Evolutionary conservation across 164 flowering plant genomes (phyloP).

Genomic region (Buxus sempervirens): DNA sequence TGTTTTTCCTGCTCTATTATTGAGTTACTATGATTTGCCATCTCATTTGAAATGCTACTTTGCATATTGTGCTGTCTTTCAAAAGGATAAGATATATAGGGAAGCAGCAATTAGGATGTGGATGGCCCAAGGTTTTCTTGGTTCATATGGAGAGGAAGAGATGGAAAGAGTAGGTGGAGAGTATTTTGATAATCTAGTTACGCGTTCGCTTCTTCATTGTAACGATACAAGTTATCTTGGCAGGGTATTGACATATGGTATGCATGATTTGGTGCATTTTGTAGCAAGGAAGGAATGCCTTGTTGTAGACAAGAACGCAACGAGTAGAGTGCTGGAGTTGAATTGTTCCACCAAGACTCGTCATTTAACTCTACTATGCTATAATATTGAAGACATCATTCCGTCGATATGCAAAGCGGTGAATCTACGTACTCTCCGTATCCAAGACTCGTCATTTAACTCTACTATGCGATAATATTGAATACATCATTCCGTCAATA

Average conservation of each 20-base stretch:
- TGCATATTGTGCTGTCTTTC: conserved; percentile 24
- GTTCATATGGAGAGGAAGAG: not conserved
- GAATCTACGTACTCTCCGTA: no score
- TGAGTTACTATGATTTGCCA: conserved; percentile 16
- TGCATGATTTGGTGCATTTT: conserved; percentile 1
- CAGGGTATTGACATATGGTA: not conserved
- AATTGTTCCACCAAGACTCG: not conserved
- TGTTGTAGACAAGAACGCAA: not conserved
- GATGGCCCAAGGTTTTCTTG: conserved; percentile 17
- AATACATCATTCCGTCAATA: not conserved
- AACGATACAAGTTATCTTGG: not conserved
- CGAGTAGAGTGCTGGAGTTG: not conserved
- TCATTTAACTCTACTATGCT: no score
- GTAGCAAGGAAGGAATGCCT: not conserved
- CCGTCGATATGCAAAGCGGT: no score
- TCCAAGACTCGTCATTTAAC: not conserved
- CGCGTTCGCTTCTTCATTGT: not conserved
- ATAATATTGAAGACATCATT: no score
- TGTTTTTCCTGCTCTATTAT: not conserved
- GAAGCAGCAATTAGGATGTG: conserved; percentile 6
- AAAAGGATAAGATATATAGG: conserved; percentile 5
- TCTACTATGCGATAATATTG: not conserved
- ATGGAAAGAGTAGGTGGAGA: not conserved
- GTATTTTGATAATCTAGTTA: not conserved
- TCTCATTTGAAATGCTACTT: conserved; percentile 12